phyloP scores from a whole-genome alignment of 2,329 filamentous ascomycete species.

The Spiromastix sp. region DNA sequence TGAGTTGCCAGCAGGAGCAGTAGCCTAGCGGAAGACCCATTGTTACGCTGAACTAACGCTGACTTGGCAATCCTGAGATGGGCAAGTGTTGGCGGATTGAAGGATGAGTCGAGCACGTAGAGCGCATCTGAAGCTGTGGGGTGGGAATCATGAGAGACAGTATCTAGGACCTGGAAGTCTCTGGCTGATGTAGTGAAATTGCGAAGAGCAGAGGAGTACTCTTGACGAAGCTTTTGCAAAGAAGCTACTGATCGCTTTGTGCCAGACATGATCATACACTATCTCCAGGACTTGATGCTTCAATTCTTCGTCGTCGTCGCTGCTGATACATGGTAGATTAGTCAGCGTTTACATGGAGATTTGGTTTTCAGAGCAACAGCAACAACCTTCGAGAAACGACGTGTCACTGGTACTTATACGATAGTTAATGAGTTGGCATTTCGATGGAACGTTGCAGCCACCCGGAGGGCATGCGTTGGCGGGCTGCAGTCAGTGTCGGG shows the following conservation, averaged over 20 bases:
- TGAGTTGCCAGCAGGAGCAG: constrained; percentile 52
- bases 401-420: too few relatives aligned
- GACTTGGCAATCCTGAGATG: constrained; percentile 47
- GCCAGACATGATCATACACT: neutral
- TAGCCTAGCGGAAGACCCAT: constrained; percentile 30
- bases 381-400: too few relatives aligned
- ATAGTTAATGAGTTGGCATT: too few relatives aligned
- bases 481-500: too few relatives aligned
- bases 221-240: constrained; percentile 22
- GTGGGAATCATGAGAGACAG: constrained; percentile 14
- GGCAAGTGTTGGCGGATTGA: constrained; percentile 54
- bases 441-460: too few relatives aligned
- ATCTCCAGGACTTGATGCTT: too few relatives aligned
- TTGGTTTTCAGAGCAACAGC: too few relatives aligned
- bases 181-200: constrained; percentile 31
- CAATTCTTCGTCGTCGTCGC: neutral
- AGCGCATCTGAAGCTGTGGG: constrained; percentile 27
- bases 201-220: constrained; percentile 32
- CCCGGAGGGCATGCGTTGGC: too few relatives aligned
- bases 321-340: too few relatives aligned
- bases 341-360: too few relatives aligned
- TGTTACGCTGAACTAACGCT: constrained; percentile 33
- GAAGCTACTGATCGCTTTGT: constrained; percentile 6
- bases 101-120: constrained; percentile 56
- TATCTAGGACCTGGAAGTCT: constrained; percentile 24